Evolutionary conservation across 208 protist genomes (phyloP), one percentile per base, ranked within the genome.

Genomic region (Porcisia deanei): DNA sequence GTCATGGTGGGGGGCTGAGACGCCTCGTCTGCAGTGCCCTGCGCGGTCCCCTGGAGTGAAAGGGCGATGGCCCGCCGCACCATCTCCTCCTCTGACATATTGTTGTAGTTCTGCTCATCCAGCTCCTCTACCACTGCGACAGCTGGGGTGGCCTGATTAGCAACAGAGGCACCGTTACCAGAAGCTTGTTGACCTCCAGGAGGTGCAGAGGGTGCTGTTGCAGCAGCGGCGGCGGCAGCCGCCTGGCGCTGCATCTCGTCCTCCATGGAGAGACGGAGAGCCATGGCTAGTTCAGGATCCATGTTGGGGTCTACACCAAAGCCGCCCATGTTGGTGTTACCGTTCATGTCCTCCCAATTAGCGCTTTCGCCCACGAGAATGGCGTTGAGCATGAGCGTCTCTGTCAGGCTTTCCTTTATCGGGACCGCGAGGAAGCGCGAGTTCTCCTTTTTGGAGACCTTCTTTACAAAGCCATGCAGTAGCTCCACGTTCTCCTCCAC

Each of bases 201-300:
- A 0, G 77, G 82, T 20, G 83, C 77, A 16, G 3, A 82, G 81
- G 7, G 88, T 84, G 2, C 55, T 7, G 81, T 43, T n/a, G 67
- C 47, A 4, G 79, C 75, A 39, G 75, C 82, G 0, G 85, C 85
- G 6, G 89, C 88, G 0, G 67, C 91, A 6, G 86, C 91, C 14
- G 96, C 94, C 75, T 96, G 88, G 39, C 95, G 85, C 80, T 93
- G 94, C 82, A 96, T 83, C 73, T 99, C 94, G 74, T 98, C 97
- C 81, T 98, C 97, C 85, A 99, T 93, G 4, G 96, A 98, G 63
- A 98, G 85, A 49, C 94, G 94, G 55, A 99, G 85, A n/a, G 93
- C 97, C 96, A 99, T 95, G 30, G 95, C 97, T 20, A 99, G 87
- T 63, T 99, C 97, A 0, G 97, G 97, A 76, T 99, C 97, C 18